Evolutionary conservation across 192 early-diverging fungal species (phyloP), one percentile per base, ranked within the genome.

Genomic region (Ambispora gerdemannii): DNA sequence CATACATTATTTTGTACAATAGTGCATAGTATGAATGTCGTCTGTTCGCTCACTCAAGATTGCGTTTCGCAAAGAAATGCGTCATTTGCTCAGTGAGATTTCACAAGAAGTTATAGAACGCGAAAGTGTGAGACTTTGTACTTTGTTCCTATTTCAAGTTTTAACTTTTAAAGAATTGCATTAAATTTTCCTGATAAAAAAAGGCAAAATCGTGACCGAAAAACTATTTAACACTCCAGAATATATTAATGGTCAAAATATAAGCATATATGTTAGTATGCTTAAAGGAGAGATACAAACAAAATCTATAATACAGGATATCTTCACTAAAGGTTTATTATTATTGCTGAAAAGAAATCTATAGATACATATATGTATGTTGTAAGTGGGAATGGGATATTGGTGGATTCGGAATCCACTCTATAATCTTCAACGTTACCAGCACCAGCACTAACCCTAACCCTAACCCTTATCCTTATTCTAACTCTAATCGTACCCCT

Each of bases 221-320:
- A 80, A 76, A 47, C 63, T 86, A 31, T 7, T 77, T 15, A 31
- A 64, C 11, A 59, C 77, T 27, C 66, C 73, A 10, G 63, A 33
- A 27, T 86, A 79, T 52, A 36, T 80, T 36, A 67, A 75, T 6
- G 80, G 80, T 52, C 72, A 75, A 43, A 76, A 70, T 28, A 70
- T 87, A 32, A 83, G 83, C 30, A 74, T 84, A 15, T 87, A 82
- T 43, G 77, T 84, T 56, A 84, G 83, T 58, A 80, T 82, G 77
- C 80, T 75, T 17, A 70, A 76, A 30, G 75, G 78, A 22, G 85
- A 87, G 68, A 78, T 83, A 36, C 74, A 75, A 27, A 87, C 83
- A 11, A 61, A 47, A 17, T 70, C 71, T 2, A 79, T 87, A n/a
- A 82, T 84, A 33, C 60, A 69, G n/a, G 70, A 78, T 33, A 70